Base-by-base conservation (phyloP, 2,329 filamentous ascomycete genomes). In the Byssochlamys sp. region DNA sequence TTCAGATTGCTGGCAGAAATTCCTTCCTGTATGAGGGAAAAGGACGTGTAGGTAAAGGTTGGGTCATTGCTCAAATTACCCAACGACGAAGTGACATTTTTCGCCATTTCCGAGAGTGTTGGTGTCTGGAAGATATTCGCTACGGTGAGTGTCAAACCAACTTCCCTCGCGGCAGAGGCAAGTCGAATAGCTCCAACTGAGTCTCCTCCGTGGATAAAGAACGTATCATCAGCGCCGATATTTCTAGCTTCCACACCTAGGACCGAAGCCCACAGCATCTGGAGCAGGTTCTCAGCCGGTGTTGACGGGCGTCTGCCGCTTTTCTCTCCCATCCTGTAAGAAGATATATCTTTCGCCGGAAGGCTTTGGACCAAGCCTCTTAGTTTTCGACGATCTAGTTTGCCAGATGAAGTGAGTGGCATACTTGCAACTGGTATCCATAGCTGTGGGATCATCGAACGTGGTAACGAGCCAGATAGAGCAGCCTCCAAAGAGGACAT, bases 361-460 rank as follows among this genome's bases (percentile, higher is more conserved):
- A 63, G 27, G 14, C 52, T 51, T 24, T 56, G 28, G 11, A 54
- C 55, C 14, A 51, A 53, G 1, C 52, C 54, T 9, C 56, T 56
- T 33, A 63, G 53, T 3, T 57, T 19, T 19, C 57, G 53, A n/a
- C 65, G 67, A 59, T 74, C 68, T 54, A 70, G 64, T 59, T 71
- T 74, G 27, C 72, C 71, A 55, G 62, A 61, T 0, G 63, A 31
- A 12, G 65, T 69, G 2, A 73, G 55, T 1, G 73, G 74, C 28
- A 74, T 62, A 4, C 63, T 57, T 3, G 64, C 60, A 9, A 75
- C 58, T 2, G 68, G 68, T 24, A 75, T 63, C 25, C 69, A 75
- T 24, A 66, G 55, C 56, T 60, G 67, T 24, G 74, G 74, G 14
- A 75, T 64, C 65, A 73, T 72, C 57, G 64, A 69, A 25, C 57